Evolutionary conservation across 1,284 basidiomycete genomes (phyloP).

Genomic region (Phlebopus sp.): DNA sequence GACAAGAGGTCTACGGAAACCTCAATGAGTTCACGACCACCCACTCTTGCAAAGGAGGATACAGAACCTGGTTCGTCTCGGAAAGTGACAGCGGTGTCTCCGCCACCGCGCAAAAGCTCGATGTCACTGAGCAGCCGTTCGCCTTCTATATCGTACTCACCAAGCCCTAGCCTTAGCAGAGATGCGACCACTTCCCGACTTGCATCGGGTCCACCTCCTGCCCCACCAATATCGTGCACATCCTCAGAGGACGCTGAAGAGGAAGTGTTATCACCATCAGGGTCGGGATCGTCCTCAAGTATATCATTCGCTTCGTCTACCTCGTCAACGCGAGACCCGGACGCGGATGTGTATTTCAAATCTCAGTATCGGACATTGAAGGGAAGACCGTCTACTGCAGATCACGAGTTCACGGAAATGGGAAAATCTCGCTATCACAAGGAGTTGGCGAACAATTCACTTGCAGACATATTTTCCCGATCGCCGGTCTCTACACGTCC

Average conservation of each 20-base stretch:
- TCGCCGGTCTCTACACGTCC: not conserved
- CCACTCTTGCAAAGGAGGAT: slow-evolving; percentile 2
- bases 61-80: slow-evolving; percentile 4
- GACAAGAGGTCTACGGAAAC: slow-evolving; percentile 4
- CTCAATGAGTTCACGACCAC: not conserved
- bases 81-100: slow-evolving; percentile 1
- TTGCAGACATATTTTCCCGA: slow-evolving; percentile 1
- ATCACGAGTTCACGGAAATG: not conserved
- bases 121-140: not conserved
- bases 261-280: slow-evolving; percentile 14
- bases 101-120: not conserved
- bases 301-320: slow-evolving; percentile 44
- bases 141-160: slow-evolving; percentile 3
- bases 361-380: slow-evolving; percentile 19
- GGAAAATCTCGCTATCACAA: not conserved
- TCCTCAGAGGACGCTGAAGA: slow-evolving; percentile 20
- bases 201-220: slow-evolving; percentile 38
- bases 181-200: slow-evolving; percentile 41
- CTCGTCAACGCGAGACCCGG: slow-evolving; percentile 27
- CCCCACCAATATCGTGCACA: slow-evolving; percentile 31
- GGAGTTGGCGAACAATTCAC: not conserved
- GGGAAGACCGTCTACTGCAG: not conserved
- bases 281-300: slow-evolving; percentile 38
- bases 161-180: slow-evolving; percentile 36
- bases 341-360: slow-evolving; percentile 23